Percentiles rank a stretch among this genome's conserved stretches.
phyloP scores from a whole-genome alignment of 2,329 filamentous ascomycete genomes.

The Dactylellina parvicollis region DNA sequence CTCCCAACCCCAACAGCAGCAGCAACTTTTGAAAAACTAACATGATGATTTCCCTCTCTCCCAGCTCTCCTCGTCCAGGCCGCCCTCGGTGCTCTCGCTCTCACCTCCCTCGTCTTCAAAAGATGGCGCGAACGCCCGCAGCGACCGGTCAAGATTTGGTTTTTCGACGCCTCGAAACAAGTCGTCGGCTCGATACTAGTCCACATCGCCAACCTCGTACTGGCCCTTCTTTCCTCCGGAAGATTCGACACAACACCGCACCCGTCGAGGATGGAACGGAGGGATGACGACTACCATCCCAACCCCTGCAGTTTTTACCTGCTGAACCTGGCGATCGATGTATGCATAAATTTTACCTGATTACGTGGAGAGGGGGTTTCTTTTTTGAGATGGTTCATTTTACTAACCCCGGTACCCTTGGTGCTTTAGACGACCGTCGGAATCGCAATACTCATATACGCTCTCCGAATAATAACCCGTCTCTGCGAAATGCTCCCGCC shows the following conservation, averaged over 20 bases:
- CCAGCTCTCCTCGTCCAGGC: conserved; percentile 81
- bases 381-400: neutral
- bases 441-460: conserved; percentile 90
- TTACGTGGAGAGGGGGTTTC: neutral
- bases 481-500: conserved; percentile 64
- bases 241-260: conserved; percentile 75
- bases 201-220: conserved; percentile 90
- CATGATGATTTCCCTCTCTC: neutral
- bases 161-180: conserved; percentile 97
- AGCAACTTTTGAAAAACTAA: neutral
- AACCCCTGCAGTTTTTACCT: conserved; percentile 98
- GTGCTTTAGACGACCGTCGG: conserved; percentile 82
- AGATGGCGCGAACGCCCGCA: conserved; percentile 91
- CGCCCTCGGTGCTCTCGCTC: conserved; percentile 81
- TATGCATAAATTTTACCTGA: conserved; percentile 66
- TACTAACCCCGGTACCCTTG: conserved; percentile 23
- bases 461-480: conserved; percentile 80
- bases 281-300: conserved; percentile 71
- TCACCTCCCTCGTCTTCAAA: conserved; percentile 90
- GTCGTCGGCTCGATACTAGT: conserved; percentile 91
- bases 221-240: conserved; percentile 94
- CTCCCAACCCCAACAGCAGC: neutral
- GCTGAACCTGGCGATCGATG: conserved; percentile 92
- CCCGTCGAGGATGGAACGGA: conserved; percentile 61
- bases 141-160: conserved; percentile 91